Evolutionary conservation across 139 green algal species (phyloP), one percentile per base, ranked within the genome.

Genomic region (Limnomonas spitsbergensis): DNA sequence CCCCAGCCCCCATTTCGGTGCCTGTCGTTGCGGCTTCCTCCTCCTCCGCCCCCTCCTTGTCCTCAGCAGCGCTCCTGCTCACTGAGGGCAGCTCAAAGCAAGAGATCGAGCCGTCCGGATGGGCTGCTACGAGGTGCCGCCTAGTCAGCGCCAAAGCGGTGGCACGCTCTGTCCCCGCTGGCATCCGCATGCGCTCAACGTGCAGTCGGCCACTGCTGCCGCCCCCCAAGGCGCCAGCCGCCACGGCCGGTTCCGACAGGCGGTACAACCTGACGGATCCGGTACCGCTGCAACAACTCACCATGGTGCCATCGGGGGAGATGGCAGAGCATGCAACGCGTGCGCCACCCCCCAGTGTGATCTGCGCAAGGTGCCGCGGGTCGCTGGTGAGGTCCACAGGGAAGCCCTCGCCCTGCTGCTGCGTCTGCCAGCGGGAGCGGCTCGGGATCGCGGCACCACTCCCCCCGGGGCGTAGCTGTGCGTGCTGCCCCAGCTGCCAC

Each of bases 211-310:
- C 68, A 38, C 29, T 7, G 53, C 38, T 1, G 3, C 1, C 26
- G 20, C 47, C 0, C 61, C 36, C 29, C 36, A 7, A 24, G 3
- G 2, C 26, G 20, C 47, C 0, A 67, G 29, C 29, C 36, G 9
- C 7, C 9, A 20, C 9, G 61, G 29, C 56, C n/a, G 56, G 9
- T 9, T 4, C 27, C 29, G 27, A 7, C 26, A 93, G 70, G 34
- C 69, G 36, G 72, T 91, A 90, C n/a, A 89, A 74, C 26, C 79
- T 84, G 53, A 90, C 68, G 1, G n/a, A 1, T 61, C 76, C 76
- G 1, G 2, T 2, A 34, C 76, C 66, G 26, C 66, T 95, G 85
- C 37, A 92, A 27, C 83, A 87, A 20, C 89, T 93, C 1, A 97
- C 38, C 31, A 78, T 77, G 20, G 26, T 27, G 4, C 90, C 92